Base-by-base conservation (phyloP, 441 rosid genomes). In the Theobroma grandiflorum region DNA sequence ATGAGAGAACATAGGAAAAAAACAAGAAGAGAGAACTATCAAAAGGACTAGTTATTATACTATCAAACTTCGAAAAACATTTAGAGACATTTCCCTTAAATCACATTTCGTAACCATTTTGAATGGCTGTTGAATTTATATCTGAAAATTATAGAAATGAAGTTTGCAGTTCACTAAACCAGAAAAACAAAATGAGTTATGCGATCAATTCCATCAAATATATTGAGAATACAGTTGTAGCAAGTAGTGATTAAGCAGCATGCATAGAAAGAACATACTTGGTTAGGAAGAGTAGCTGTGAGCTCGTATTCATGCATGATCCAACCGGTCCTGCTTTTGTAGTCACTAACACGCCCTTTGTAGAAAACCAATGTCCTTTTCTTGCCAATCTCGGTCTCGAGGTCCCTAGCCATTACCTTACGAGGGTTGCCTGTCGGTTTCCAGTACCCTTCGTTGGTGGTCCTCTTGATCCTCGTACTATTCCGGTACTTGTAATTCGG, bases 311-410 rank as follows among this genome's bases (percentile, higher is more conserved):
- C 87, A 62, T 84, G 80, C 74, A 84, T 72, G 69, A 81, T 84
- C 87, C 87, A 84, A 20, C 67, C 42, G 10, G 87, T 75, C 49
- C 59, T 80, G 20, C 33, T 35, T 16, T 31, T 70, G 66, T 57
- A 3, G 52, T 57, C 77, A 57, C 52, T 8, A 72, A 10, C 72
- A 33, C 81, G 83, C 18, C 84, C 81, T 16, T 15, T 45, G 14
- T 79, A 74, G 61, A 82, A 85, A n/a, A 82, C 83, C 74, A 85
- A 68, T 16, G 81, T 82, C 77, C 70, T 85, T 74, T 82, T 85
- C 35, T 72, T 70, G 58, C 88, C 88, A 50, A 80, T 75, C 77
- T 20, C 77, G 6, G 50, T 73, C 64, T 38, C 12, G 14, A 11
- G 31, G n/a, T 73, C 77, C 65, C 52, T 73, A 40, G 33, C 58